Conservation (phyloP, 352 stramenopile species). For the Aphanomyces astaci region DNA sequence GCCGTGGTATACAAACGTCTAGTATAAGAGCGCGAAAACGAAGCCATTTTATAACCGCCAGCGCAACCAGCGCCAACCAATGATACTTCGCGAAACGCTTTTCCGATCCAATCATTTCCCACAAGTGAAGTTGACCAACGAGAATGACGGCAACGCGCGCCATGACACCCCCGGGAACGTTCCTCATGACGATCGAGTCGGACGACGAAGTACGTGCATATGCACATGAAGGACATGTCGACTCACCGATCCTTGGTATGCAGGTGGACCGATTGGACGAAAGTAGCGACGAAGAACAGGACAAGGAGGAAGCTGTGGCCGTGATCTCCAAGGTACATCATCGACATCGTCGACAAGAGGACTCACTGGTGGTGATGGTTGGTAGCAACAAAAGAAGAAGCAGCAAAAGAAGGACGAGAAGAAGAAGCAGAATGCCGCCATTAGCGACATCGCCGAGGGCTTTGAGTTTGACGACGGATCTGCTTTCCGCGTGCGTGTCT, state of each 20-base stretch:
- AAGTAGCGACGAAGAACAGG: slow-evolving; percentile 57
- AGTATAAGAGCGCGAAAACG: not conserved
- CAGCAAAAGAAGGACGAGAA: slow-evolving; percentile 38
- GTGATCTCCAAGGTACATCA: slow-evolving; percentile 70
- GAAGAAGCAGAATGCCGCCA: slow-evolving; percentile 31
- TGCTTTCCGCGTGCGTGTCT: slow-evolving; percentile 13
- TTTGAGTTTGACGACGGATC: slow-evolving; percentile 78
- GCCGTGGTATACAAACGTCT: slow-evolving; percentile 11
- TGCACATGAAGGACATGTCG: not conserved
- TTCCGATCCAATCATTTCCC: slow-evolving; percentile 24
- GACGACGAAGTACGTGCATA: slow-evolving; percentile 52
- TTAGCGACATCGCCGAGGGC: slow-evolving; percentile 64
- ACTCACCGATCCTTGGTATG: not conserved
- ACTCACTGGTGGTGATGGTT: too few species aligned
- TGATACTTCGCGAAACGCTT: slow-evolving; percentile 6
- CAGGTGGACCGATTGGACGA: slow-evolving; percentile 58
- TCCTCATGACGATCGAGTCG: slow-evolving; percentile 86
- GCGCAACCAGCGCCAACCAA: slow-evolving; percentile 4
- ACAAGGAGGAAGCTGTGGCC: slow-evolving; percentile 40
- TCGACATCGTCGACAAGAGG: too few species aligned
- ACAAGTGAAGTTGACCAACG: not conserved
- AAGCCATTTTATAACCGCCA: slow-evolving; percentile 1
- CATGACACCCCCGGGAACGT: slow-evolving; percentile 24
- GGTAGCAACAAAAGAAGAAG: slow-evolving; percentile 33
- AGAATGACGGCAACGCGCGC: not conserved